Base-by-base conservation (phyloP, 2,329 filamentous ascomycete genomes). In the Xylariomycetidae sp. region DNA sequence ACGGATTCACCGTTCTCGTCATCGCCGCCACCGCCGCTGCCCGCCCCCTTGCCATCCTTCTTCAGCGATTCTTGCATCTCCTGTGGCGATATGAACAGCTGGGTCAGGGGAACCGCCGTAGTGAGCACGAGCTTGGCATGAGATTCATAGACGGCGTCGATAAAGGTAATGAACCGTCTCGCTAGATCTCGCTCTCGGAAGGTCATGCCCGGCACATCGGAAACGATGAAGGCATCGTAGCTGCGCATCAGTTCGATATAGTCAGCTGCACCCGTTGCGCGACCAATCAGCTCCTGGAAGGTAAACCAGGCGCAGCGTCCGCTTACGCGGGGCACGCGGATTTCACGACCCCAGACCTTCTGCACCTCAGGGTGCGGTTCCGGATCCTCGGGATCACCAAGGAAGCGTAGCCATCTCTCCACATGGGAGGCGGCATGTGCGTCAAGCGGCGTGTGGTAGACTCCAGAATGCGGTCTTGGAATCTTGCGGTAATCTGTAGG, bases 401-500 rank as follows among this genome's bases (percentile, higher is more conserved):
- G 75, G 64, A 94, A 97, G 36, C 79, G 77, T 66, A 97, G 96
- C 92, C 92, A 98, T 59, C 90, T 90, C 48, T 95, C 80, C 12
- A 88, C 87, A 56, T 98, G 92, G 1, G 78, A 77, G 9, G 74
- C 61, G 4, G 92, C 89, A 32, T 84, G 80, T 7, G 71, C 70
- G 58, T 90, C 88, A 3, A 97, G 78, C 0, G 88, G 85, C 38
- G 88, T 82, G 66, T 97, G 87, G 62, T 97, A 98, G 13, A 98
- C 92, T 23, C 87, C 90, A 1, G 88, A 94, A 0, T 89, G 84
- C 3, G 92, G 92, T 1, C 92, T 80, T 2, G 90, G 88, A 36
- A 98, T 94, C 62, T 96, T 97, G 53, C 92, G 87, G 67, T 98
- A 98, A 63, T 98, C 92, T 23, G 89, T 98, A 4, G 83, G 81